phyloP scores from a whole-genome alignment of 1,284 basidiomycete species.

The Apiotrichum siamense region DNA sequence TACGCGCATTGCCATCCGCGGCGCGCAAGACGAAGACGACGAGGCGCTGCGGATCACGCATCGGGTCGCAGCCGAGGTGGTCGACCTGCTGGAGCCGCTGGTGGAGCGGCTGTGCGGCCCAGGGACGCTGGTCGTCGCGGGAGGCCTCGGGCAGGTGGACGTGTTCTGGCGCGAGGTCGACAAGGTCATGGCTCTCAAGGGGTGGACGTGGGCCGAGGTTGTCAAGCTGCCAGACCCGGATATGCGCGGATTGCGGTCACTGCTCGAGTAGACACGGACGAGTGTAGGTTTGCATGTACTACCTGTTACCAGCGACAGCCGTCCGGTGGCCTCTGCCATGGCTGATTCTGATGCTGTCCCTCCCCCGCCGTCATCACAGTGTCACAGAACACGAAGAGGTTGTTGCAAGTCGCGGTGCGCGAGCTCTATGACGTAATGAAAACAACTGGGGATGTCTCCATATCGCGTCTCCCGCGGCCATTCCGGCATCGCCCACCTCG shows the following conservation, averaged over 20 bases:
- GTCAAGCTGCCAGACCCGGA: constrained; percentile 11
- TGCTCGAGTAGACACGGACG: no score
- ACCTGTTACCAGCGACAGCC: no score
- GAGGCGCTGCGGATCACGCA: constrained; percentile 6
- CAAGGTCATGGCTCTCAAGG: neutral
- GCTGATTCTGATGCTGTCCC: no score
- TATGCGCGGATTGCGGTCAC: constrained; percentile 3
- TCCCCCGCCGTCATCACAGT: no score
- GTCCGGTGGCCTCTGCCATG: no score
- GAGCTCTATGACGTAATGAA: no score
- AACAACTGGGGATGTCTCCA: no score
- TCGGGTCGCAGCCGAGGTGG: constrained; percentile 16
- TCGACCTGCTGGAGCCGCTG: constrained; percentile 13
- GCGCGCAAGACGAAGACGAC: constrained; percentile 5
- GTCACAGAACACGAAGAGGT: no score
- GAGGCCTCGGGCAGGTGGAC: constrained; percentile 10
- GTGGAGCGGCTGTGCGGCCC: neutral
- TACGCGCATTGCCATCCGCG: constrained; percentile 4
- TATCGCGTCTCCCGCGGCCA: no score
- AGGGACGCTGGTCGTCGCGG: constrained; percentile 11
- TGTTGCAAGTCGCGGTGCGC: no score
- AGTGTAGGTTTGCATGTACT: no score
- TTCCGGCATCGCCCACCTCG: no score
- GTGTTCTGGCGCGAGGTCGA: constrained; percentile 11
- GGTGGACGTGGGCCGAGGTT: constrained; percentile 11